Base-by-base conservation (phyloP, 768 basidiomycete genomes). In the Chalciporus chontae region DNA sequence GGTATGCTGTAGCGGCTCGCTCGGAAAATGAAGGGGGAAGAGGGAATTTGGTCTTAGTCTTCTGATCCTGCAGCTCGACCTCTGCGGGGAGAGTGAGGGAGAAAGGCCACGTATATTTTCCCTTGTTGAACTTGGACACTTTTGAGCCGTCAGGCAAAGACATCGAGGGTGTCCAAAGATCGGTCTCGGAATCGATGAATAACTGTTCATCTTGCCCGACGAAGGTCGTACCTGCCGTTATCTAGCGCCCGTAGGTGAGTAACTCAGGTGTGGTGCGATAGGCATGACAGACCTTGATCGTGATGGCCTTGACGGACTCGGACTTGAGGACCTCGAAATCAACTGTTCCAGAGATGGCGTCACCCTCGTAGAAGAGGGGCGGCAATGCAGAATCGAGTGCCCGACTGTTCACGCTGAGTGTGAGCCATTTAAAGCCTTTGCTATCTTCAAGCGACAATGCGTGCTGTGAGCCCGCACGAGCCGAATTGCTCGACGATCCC, bases 21-120 rank as follows among this genome's bases (percentile, higher is more conserved):
- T 83, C 81, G 1, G 77, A 74, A 53, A 81, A 83, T 32, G 67
- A 77, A 6, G 79, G 77, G 1, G 81, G 81, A 13, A 80, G 69
- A 4, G 65, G 67, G 43, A 76, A 78, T 5, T 47, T 49, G 11
- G 65, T 68, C 47, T 58, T 66, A 40, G 67, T 68, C 31, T 63
- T 68, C 47, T 69, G 73, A 23, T 74, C 70, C 26, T 70, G 57
- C 21, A 76, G 63, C 15, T 62, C 56, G 14, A 75, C 71, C 40
- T 77, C 73, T 18, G 52, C 54, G 3, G 82, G 81, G 4, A 82
- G 70, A 8, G 56, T 60, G 40, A 81, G 71, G 14, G 60, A 65
- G 60, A 79, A 83, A 0, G 78, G 71, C 75, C 77, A 79, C 0
- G 71, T 66, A 32, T 73, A 63, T 37, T 71, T 71, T 6, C 81